Evolutionary conservation across 495 filamentous ascomycete genomes (phyloP), one percentile per base, ranked within the genome.

Genomic region (Neurospora sp.): DNA sequence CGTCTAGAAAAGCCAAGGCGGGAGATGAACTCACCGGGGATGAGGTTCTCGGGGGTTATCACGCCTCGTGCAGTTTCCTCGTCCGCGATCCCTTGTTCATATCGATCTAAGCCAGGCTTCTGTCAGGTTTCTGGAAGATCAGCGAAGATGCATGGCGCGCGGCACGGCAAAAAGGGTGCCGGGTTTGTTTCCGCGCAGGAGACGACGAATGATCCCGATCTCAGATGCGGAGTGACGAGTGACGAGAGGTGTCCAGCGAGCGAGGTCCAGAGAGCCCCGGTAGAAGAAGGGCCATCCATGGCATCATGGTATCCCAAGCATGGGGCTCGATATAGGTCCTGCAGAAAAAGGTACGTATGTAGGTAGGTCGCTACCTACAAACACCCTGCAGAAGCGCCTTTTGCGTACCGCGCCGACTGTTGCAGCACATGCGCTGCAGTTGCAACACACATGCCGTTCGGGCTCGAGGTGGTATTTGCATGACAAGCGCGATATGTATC

Each of bases 61-160:
- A 35, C 54, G 12, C 31, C 54, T 66, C 14, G 12, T 66, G 54
- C 27, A 66, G 31, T 35, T 35, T 35, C 14, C 54, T 66, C 54
- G 54, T 66, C 54, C 54, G 14, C 54, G 54, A 66, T 66, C 27
- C 54, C 54, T 66, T 66, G 54, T 66, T 66, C 27, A 66, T 66
- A 35, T 35, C 31, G 27, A 66, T 66, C 7, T 3, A 66, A 66
- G 27, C 54, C 54, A 66, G 23, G 54, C 38, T 76, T 76, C 75
- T 74, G 41, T 71, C 44, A 39, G 46, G 27, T 46, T 77, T 76
- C 76, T 76, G 75, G 75, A 76, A 77, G 75, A 23, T 69, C 71
- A 37, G 69, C 27, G 39, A 54, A 69, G 59, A 69, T 70, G 72
- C 39, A 31, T 69, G 39, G 69, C 39, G 72, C 66, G 72, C 54